phyloP scores from a whole-genome alignment of 2,329 filamentous ascomycete genomes.

The Paraphaeosphaeria sporulosa region DNA sequence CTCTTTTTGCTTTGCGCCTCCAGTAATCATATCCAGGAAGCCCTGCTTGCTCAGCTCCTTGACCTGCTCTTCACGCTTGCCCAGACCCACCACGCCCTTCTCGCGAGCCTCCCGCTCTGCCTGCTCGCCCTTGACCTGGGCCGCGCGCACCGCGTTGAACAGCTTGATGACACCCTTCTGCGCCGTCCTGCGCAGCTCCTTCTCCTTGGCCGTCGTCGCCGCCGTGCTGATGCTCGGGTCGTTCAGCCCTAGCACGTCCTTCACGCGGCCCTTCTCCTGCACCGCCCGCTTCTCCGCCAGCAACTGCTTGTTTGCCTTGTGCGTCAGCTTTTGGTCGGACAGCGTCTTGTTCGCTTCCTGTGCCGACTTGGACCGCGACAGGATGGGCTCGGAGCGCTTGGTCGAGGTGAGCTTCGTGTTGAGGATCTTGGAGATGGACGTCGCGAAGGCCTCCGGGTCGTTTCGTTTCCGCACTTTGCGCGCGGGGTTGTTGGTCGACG shows the following conservation, averaged over 20 bases:
- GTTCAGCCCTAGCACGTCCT: constrained; percentile 77
- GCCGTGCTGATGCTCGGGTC: constrained; percentile 59
- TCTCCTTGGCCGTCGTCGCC: constrained; percentile 73
- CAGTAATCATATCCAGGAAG: constrained; percentile 86
- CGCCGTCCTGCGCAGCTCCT: constrained; percentile 82
- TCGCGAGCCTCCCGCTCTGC: constrained; percentile 74
- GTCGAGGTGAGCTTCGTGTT: constrained; percentile 84
- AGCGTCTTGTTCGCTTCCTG: constrained; percentile 75
- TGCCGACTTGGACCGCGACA: constrained; percentile 81
- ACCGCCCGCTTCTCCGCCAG: constrained; percentile 81
- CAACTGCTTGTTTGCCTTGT: constrained; percentile 79
- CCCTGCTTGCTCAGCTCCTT: constrained; percentile 98
- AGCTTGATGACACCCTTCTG: constrained; percentile 94
- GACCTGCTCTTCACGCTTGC: constrained; percentile 82
- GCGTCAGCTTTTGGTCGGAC: constrained; percentile 79
- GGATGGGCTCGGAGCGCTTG: constrained; percentile 87
- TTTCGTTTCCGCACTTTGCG: constrained; percentile 79
- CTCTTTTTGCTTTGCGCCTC: constrained; percentile 58
- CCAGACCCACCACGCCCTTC: constrained; percentile 79
- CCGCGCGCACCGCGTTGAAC: constrained; percentile 93
- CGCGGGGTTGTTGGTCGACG: constrained; percentile 37
- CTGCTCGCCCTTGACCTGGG: constrained; percentile 86
- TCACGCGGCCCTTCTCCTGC: constrained; percentile 85
- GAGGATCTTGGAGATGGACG: constrained; percentile 91
- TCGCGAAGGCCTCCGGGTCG: constrained; percentile 89